Percentiles rank a stretch among this genome's conserved stretches.
These are phyloP conservation scores for Alternaria sp. DNA, from an alignment of 2,329 filamentous ascomycete genomes.

Conservation along the genomic window DNA sequence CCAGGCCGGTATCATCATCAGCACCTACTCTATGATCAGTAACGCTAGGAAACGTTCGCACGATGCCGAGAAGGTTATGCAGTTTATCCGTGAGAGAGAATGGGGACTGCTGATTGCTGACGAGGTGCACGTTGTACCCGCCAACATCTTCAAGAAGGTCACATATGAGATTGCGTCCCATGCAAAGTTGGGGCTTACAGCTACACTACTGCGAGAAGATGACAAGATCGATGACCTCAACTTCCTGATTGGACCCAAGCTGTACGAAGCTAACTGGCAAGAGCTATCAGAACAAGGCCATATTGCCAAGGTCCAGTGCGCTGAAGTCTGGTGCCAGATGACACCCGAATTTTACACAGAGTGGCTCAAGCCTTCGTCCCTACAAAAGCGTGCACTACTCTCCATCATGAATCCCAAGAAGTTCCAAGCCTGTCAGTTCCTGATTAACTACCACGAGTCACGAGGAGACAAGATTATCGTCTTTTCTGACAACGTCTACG, in stretches of 20 bases:
- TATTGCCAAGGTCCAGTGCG: constrained; percentile 96
- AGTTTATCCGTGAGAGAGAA: constrained; percentile 86
- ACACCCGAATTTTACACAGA: constrained; percentile 97
- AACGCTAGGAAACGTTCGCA: constrained; percentile 86
- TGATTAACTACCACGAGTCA: constrained; percentile 97
- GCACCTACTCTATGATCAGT: constrained; percentile 99
- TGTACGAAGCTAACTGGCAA: constrained; percentile 99
- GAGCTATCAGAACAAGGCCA: constrained; percentile 96
- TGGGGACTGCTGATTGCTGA: constrained; percentile 98
- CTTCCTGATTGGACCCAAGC: constrained; percentile 94
- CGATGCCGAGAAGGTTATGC: constrained; percentile 97
- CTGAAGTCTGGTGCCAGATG: constrained; percentile 99
- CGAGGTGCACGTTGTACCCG: constrained; percentile 97
- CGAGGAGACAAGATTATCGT: constrained; percentile 98
- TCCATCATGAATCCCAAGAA: constrained; percentile 99
- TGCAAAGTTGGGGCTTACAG: constrained; percentile 92
- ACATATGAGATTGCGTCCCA: constrained; percentile 93
- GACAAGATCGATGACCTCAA: constrained; percentile 98
- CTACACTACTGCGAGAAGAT: constrained; percentile 92
- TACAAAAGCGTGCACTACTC: constrained; percentile 72
- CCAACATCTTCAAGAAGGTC: constrained; percentile 94
- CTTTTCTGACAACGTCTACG: constrained; percentile 97
- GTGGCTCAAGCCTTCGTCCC: constrained; percentile 74
- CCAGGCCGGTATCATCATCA: constrained; percentile 94
- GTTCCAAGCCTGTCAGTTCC: constrained; percentile 94